Evolutionary conservation across 345 rosid genomes (phyloP).

Genomic region (Euphorbia peplus): DNA sequence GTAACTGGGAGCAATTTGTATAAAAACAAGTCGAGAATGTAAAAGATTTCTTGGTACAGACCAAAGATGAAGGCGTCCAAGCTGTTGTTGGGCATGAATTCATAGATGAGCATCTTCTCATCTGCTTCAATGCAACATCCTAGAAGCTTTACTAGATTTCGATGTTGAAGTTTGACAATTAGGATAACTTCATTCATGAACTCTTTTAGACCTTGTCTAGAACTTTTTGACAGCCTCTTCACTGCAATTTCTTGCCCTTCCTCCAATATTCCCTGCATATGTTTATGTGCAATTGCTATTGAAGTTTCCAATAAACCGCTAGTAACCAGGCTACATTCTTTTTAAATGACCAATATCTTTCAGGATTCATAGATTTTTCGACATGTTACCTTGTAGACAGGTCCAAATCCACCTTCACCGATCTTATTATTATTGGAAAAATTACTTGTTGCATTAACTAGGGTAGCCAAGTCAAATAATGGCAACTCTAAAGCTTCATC

Average conservation of each 20-base stretch:
- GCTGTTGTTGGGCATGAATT: slow-evolving; percentile 23
- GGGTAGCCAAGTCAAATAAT: neutral
- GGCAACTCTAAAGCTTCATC: neutral
- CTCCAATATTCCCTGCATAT: slow-evolving; percentile 18
- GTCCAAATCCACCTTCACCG: slow-evolving; percentile 16
- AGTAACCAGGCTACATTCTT: too few species aligned
- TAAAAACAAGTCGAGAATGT: too few species aligned
- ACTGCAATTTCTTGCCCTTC: slow-evolving; percentile 15
- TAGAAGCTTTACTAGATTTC: slow-evolving; percentile 23
- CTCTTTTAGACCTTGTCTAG: slow-evolving; percentile 17
- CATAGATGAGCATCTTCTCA: slow-evolving; percentile 18
- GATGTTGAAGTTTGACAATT: slow-evolving; percentile 22
- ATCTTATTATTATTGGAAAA: neutral
- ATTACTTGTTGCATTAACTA: slow-evolving; percentile 1
- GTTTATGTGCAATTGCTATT: too few species aligned
- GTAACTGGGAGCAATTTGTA: neutral
- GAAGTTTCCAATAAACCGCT: neutral
- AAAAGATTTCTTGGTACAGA: neutral
- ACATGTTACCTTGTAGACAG: slow-evolving; percentile 13
- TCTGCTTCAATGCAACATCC: slow-evolving; percentile 19
- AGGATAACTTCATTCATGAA: slow-evolving; percentile 20
- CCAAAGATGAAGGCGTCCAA: slow-evolving; percentile 17
- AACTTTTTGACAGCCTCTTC: slow-evolving; percentile 18
- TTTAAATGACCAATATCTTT: neutral
- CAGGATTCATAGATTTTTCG: neutral